These are phyloP conservation scores for Hemileccinum impolitum DNA, from an alignment of 768 basidiomycete genomes.

Conservation along the genomic window DNA sequence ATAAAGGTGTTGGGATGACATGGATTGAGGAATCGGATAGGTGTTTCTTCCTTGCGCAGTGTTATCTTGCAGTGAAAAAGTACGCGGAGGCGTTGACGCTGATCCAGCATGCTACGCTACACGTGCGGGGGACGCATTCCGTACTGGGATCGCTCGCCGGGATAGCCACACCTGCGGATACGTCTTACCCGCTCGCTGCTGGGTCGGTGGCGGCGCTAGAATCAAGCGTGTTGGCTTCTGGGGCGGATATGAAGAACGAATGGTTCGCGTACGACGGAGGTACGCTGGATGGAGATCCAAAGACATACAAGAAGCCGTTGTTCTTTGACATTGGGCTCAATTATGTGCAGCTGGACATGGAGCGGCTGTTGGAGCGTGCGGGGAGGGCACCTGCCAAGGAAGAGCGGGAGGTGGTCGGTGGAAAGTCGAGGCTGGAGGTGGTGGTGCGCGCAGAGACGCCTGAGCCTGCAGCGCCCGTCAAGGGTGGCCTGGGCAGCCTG, in stretches of 20 bases:
- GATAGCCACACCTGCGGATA: constrained; percentile 37
- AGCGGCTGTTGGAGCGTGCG: constrained; percentile 63
- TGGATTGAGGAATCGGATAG: constrained; percentile 34
- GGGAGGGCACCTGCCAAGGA: constrained; percentile 45
- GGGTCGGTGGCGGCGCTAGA: constrained; percentile 53
- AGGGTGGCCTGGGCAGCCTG: constrained; percentile 60
- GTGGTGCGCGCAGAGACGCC: constrained; percentile 44
- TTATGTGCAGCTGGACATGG: constrained; percentile 86
- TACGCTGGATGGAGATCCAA: constrained; percentile 39
- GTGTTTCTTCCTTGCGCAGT: constrained; percentile 72
- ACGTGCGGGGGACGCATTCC: constrained; percentile 69
- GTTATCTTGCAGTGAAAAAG: constrained; percentile 66
- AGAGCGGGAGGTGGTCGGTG: constrained; percentile 14
- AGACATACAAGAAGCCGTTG: constrained; percentile 71
- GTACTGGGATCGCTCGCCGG: constrained; percentile 45
- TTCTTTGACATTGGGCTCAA: constrained; percentile 96
- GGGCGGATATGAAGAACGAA: constrained; percentile 56
- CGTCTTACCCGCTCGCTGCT: constrained; percentile 53
- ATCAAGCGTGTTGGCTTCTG: constrained; percentile 42
- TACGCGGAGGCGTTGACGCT: constrained; percentile 73
- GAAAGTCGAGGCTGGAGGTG: constrained; percentile 57
- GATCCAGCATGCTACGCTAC: constrained; percentile 65
- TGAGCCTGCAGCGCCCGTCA: constrained; percentile 41
- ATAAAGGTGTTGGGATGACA: not conserved
- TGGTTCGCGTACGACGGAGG: constrained; percentile 84